These are phyloP conservation scores for Dactylorhiza incarnata DNA, from an alignment of 106 monocot species.

Conservation along the genomic window DNA sequence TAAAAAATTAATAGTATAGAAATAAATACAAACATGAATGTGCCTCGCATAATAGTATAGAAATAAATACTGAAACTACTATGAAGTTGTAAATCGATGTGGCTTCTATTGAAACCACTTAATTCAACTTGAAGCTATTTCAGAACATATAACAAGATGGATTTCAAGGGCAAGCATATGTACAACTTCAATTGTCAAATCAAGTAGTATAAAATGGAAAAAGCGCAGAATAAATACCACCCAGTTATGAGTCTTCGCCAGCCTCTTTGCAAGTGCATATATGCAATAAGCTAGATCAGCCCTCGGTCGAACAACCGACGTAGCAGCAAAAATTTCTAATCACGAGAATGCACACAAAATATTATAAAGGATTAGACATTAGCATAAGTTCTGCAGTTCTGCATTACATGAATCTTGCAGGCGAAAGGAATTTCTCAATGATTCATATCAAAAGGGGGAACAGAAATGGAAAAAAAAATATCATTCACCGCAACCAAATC, in stretches of 20 bases:
- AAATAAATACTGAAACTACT: neutral
- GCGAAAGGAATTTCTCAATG: neutral
- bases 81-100: neutral
- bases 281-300: conserved; percentile 81
- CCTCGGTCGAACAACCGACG: conserved; percentile 43
- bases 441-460: neutral
- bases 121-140: neutral
- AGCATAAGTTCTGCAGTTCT: neutral
- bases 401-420: neutral
- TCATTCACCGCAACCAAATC: neutral
- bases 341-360: neutral
- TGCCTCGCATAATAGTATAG: neutral
- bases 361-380: neutral
- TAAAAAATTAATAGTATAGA: neutral
- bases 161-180: neutral
- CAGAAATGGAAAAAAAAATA: neutral
- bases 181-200: no score
- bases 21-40: neutral
- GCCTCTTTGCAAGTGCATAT: conserved; percentile 55
- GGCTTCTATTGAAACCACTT: neutral
- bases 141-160: neutral
- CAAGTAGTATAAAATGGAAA: neutral
- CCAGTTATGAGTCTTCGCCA: conserved; percentile 77
- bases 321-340: conserved; percentile 69
- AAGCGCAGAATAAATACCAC: conserved; percentile 29